Evolutionary conservation across 2,329 filamentous ascomycete species (phyloP).

Genomic region (Pseudocercospora fuligena): DNA sequence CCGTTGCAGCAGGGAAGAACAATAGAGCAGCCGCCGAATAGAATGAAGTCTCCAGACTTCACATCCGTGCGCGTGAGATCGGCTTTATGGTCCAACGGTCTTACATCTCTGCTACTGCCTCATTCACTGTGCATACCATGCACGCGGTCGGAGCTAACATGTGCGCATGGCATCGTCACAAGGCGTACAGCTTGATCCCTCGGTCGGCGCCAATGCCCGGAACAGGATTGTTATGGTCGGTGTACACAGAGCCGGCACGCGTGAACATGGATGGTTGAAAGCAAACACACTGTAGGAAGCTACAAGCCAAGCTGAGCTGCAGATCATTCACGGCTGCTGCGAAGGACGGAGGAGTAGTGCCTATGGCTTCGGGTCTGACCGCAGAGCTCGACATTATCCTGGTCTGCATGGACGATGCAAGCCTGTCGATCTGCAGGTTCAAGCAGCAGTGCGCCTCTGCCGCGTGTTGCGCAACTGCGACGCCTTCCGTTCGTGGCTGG

Average conservation of each 20-base stretch:
- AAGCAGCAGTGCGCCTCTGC: slow-evolving; percentile 15
- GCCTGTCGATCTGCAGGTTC: slow-evolving; percentile 21
- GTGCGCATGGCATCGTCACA: slow-evolving; percentile 32
- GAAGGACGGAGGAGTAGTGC: slow-evolving; percentile 15
- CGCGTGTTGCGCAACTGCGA: slow-evolving; percentile 25
- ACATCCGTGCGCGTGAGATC: slow-evolving; percentile 12
- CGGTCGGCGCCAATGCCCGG: slow-evolving; percentile 26
- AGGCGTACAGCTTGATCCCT: slow-evolving; percentile 24
- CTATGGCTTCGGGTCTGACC: slow-evolving; percentile 16
- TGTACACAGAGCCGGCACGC: slow-evolving; percentile 21
- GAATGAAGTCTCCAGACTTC: slow-evolving; percentile 1
- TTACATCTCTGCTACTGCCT: not conserved
- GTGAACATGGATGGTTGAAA: slow-evolving; percentile 21
- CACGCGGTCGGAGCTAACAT: slow-evolving; percentile 12
- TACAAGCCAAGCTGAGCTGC: slow-evolving; percentile 22
- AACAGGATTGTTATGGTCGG: slow-evolving; percentile 20
- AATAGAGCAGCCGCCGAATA: not conserved
- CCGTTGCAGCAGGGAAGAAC: slow-evolving; percentile 2
- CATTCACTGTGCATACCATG: slow-evolving; percentile 8
- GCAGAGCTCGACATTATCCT: slow-evolving; percentile 3
- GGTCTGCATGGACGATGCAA: slow-evolving; percentile 21
- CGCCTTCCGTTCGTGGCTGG: slow-evolving; percentile 17
- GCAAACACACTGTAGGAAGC: slow-evolving; percentile 16
- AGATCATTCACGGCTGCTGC: slow-evolving; percentile 14
- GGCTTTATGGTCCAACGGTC: slow-evolving; percentile 24